phyloP scores from a whole-genome alignment of 192 early-diverging fungal genomes.

The Coemansia javaensis region DNA sequence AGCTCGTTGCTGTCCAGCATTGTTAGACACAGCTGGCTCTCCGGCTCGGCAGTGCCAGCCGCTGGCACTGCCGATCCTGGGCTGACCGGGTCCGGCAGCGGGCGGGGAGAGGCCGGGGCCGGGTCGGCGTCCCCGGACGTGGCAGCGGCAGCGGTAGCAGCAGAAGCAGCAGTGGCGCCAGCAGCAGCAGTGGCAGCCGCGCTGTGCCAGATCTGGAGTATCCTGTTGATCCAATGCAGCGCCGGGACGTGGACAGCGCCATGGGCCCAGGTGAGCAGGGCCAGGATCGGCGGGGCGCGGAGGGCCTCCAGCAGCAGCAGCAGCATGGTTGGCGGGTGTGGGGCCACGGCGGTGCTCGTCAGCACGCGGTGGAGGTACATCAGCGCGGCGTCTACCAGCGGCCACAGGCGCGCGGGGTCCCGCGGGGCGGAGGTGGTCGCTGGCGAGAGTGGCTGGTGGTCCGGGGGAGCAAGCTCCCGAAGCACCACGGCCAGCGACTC shows the following conservation, averaged over 20 bases:
- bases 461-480: not conserved
- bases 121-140: no score
- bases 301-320: conserved; percentile 25
- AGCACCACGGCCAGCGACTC: conserved; percentile 21
- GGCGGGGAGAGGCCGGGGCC: no score
- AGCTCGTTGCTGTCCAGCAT: conserved; percentile 34
- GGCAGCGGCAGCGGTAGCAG: no score
- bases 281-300: conserved; percentile 4
- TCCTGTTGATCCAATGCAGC: conserved; percentile 4
- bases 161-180: not conserved
- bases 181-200: no score
- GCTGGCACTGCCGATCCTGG: no score
- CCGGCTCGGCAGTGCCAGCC: no score
- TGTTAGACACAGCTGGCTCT: conserved; percentile 22
- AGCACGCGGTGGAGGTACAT: conserved; percentile 40
- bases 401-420: conserved; percentile 11
- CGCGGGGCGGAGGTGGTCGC: no score
- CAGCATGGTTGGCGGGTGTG: conserved; percentile 18
- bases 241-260: not conserved
- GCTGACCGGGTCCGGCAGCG: no score
- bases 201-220: conserved; percentile 22
- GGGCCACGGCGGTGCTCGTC: conserved; percentile 10
- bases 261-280: conserved; percentile 2
- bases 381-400: conserved; percentile 27
- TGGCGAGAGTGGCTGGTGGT: no score